These are phyloP conservation scores for Corylus americana DNA, from an alignment of 306 rosid genomes.

Conservation along the genomic window DNA sequence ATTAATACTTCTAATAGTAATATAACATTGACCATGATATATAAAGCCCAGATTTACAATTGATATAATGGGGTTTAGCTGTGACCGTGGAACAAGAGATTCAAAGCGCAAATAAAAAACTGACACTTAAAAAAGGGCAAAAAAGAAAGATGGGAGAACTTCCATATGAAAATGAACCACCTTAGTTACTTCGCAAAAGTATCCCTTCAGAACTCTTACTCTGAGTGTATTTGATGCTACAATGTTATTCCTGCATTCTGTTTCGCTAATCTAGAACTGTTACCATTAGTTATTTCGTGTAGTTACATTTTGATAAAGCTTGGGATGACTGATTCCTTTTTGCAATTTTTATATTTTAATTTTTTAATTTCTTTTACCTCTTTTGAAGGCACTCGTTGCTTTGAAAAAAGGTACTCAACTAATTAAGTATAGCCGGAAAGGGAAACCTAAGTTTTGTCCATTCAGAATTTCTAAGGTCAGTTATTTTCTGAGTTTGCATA, in stretches of 20 bases:
- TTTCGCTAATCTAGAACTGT: background rate
- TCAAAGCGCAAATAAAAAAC: background rate
- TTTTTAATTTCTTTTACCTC: conserved; percentile 19
- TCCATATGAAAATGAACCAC: background rate
- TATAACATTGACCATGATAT: background rate
- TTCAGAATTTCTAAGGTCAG: conserved; percentile 85
- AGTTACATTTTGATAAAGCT: conserved; percentile 21
- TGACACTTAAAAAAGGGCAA: background rate
- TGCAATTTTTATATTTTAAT: conserved; percentile 19
- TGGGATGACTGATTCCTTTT: conserved; percentile 12
- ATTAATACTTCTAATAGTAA: background rate
- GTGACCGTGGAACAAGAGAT: background rate
- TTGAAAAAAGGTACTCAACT: conserved; percentile 81
- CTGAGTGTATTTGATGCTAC: background rate
- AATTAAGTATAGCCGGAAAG: conserved; percentile 80
- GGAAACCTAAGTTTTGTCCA: conserved; percentile 77
- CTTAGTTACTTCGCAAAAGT: background rate
- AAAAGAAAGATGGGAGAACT: background rate
- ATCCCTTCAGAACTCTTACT: background rate
- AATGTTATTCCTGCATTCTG: background rate
- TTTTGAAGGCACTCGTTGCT: conserved; percentile 64
- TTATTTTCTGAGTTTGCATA: background rate
- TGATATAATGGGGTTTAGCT: background rate
- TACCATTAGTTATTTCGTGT: conserved; percentile 11
- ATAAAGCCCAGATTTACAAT: background rate